phyloP scores from a whole-genome alignment of 495 filamentous ascomycete species.

The Endocarpon pusillum region DNA sequence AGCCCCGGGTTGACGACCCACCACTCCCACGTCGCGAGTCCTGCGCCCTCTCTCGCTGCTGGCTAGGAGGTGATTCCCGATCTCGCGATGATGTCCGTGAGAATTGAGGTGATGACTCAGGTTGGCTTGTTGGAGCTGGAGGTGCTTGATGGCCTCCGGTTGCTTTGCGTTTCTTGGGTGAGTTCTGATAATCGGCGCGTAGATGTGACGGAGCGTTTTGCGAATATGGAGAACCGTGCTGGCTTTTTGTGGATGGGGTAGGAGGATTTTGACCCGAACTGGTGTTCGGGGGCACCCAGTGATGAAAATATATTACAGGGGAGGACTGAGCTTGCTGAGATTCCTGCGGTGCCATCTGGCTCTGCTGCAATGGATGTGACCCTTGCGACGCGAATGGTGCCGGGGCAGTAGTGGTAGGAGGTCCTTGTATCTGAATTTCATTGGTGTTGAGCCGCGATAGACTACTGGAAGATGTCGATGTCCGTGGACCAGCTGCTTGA shows the following conservation, averaged over 20 bases:
- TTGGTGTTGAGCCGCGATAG: constrained; percentile 38
- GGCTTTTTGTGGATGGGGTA: constrained; percentile 15
- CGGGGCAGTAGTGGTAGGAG: constrained; percentile 21
- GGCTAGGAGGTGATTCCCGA: too few species aligned
- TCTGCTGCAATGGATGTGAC: constrained; percentile 29
- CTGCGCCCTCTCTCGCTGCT: too few species aligned
- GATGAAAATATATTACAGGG: constrained; percentile 71
- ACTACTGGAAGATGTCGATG: constrained; percentile 21
- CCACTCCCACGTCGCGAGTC: too few species aligned
- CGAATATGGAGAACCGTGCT: constrained; percentile 12
- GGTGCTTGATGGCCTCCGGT: constrained; percentile 20
- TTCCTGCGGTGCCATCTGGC: constrained; percentile 35
- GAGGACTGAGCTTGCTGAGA: constrained; percentile 37
- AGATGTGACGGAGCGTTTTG: constrained; percentile 13
- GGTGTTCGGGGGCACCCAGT: constrained; percentile 67
- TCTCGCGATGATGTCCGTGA: constrained; percentile 9
- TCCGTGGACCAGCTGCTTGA: constrained; percentile 12
- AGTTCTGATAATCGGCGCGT: constrained; percentile 20
- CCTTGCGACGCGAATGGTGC: constrained; percentile 17
- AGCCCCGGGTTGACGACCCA: too few species aligned
- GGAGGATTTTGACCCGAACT: constrained; percentile 31
- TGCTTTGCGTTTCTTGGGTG: constrained; percentile 29
- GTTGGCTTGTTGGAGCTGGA: constrained; percentile 19
- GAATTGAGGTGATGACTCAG: constrained; percentile 10
- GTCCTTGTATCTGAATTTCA: constrained; percentile 39